These are phyloP conservation scores for Nephelium lappaceum DNA, from an alignment of 345 rosid species.

Conservation along the genomic window DNA sequence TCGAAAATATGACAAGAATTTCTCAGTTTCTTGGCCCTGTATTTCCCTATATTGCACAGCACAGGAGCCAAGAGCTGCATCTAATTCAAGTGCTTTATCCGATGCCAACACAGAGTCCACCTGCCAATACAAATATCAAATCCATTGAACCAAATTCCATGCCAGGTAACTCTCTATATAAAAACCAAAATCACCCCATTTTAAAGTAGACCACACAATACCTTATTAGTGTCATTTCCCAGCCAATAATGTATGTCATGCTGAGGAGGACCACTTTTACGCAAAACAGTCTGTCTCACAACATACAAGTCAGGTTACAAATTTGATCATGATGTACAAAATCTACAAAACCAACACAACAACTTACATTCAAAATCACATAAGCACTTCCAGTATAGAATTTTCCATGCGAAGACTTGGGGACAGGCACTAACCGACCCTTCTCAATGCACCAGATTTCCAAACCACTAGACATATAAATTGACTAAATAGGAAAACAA, in stretches of 20 bases:
- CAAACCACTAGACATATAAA: constrained; percentile 51
- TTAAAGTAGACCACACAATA: not conserved
- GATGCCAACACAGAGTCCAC: constrained; percentile 67
- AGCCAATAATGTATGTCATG: constrained; percentile 86
- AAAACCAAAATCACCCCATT: not conserved
- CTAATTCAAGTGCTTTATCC: constrained; percentile 77
- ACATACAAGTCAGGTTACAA: not conserved
- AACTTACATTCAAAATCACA: constrained; percentile 62
- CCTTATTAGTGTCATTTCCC: constrained; percentile 73
- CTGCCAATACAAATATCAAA: constrained; percentile 39
- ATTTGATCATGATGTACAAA: not conserved
- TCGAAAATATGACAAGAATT: constrained; percentile 78
- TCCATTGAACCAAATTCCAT: not conserved
- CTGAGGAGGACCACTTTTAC: constrained; percentile 52
- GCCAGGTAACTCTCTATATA: not conserved
- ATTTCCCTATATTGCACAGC: constrained; percentile 86
- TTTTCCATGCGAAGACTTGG: constrained; percentile 65
- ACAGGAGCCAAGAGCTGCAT: constrained; percentile 75
- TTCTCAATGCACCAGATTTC: constrained; percentile 81
- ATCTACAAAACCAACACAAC: not conserved
- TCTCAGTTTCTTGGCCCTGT: constrained; percentile 83
- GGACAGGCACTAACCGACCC: constrained; percentile 50
- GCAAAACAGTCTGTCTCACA: constrained; percentile 55
- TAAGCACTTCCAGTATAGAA: constrained; percentile 75
- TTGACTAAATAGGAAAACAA: constrained; percentile 18